These are phyloP conservation scores for Pochonia chlamydosporia DNA, from an alignment of 2,329 filamentous ascomycete genomes.

Conservation along the genomic window DNA sequence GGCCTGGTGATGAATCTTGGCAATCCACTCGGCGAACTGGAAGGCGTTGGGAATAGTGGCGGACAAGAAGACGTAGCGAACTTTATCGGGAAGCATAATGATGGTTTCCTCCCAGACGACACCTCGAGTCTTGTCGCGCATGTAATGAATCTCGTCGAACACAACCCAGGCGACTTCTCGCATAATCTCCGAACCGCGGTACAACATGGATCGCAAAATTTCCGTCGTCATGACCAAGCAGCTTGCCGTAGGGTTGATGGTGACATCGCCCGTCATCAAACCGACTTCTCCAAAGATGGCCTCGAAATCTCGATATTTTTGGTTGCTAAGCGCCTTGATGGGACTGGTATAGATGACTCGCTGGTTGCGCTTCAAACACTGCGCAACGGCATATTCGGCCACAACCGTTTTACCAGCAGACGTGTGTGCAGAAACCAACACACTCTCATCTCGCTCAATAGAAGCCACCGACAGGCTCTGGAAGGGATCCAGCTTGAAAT, in stretches of 20 bases:
- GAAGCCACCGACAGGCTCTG: slow-evolving; percentile 91
- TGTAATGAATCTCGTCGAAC: slow-evolving; percentile 98
- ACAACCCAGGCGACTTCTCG: slow-evolving; percentile 97
- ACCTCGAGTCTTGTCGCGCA: slow-evolving; percentile 89
- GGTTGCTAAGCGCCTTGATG: slow-evolving; percentile 97
- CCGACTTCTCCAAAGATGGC: slow-evolving; percentile 95
- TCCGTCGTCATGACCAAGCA: slow-evolving; percentile 99
- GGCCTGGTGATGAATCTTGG: slow-evolving; percentile 93
- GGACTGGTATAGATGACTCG: slow-evolving; percentile 98
- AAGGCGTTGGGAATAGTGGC: slow-evolving; percentile 98
- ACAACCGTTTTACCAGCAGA: slow-evolving; percentile 98
- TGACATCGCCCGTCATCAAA: slow-evolving; percentile 98
- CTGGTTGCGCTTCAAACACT: slow-evolving; percentile 95
- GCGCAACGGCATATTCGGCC: slow-evolving; percentile 95
- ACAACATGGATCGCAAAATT: slow-evolving; percentile 97
- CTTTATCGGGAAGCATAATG: slow-evolving; percentile 95
- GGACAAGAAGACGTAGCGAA: slow-evolving; percentile 96
- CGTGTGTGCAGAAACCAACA: slow-evolving; percentile 93
- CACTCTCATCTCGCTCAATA: slow-evolving; percentile 93
- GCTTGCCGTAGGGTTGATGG: slow-evolving; percentile 96
- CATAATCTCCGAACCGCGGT: slow-evolving; percentile 98
- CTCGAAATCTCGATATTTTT: slow-evolving; percentile 96
- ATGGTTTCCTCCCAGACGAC: slow-evolving; percentile 99
- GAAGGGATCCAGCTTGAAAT: slow-evolving; percentile 94
- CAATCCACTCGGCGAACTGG: slow-evolving; percentile 99